Evolutionary conservation across 495 filamentous ascomycete species (phyloP), one percentile per base, ranked within the genome.

Genomic region (Penicillium flavigenum): DNA sequence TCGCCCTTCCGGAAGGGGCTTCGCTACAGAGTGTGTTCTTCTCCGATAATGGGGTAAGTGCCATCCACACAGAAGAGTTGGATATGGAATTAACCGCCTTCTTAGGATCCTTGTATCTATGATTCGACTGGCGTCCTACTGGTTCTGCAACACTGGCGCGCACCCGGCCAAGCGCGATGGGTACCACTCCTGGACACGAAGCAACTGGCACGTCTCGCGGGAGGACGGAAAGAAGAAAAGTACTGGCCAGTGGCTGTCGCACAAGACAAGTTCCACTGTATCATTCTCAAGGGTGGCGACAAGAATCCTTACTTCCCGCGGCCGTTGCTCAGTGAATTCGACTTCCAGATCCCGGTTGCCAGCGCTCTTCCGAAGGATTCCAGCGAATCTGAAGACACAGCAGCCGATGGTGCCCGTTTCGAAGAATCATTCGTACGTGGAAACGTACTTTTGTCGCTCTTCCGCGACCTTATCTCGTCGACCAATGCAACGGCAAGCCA

Each of bases 241-340:
- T 98, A 98, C 72, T 98, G 91, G 85, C 95, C 94, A 0, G 90
- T 98, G 32, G 94, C 93, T 10, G 92, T 97, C 2, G 91, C 92
- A 16, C 85, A 92, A 60, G 81, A 87, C 61, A 95, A 89, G 65
- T 98, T 98, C 72, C 92, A 98, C 76, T 98, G 95, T 73, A 96
- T 98, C 72, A 98, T 98, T 62, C 87, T 98, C 62, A 98, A 98
- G 73, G 94, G 94, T 54, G 88, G 87, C 12, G 95, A 98, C 64
- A 81, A 87, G 66, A 85, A 97, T 68, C 94, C 94, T 4, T 96
- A 96, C 77, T 98, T 97, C 76, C 94, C 94, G 1, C 87, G 91
- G 5, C 92, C 94, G 0, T 75, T 97, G 42, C 88, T 98, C 38
- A 89, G 84, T 57, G 94, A 98, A 72, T 98, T 98, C 65, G 91